Evolutionary conservation across 148 eudicot genomes (phyloP).

Genomic region (Amaranthus hypochondriacus): DNA sequence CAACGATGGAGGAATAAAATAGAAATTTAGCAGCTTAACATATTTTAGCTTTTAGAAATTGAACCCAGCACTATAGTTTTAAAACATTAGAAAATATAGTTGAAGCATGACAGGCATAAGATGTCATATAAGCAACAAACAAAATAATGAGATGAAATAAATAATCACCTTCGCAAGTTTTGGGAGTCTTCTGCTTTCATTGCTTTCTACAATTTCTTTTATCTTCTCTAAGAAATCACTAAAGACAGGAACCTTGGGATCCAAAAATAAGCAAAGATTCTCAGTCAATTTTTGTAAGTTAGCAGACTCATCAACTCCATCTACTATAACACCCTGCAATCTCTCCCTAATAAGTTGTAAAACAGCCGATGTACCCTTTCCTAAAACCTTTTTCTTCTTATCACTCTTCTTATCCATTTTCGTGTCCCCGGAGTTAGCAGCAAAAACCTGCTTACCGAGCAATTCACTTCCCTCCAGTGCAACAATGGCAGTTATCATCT

Average conservation of each 20-base stretch:
- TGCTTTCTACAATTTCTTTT: conserved; percentile 85
- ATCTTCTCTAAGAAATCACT: conserved; percentile 45
- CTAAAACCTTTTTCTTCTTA: conserved; percentile 63
- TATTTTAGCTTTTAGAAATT: background rate
- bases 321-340: conserved; percentile 31
- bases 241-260: conserved; percentile 46
- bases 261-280: conserved; percentile 40
- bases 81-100: background rate
- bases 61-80: background rate
- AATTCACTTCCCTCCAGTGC: conserved; percentile 51
- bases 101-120: background rate
- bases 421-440: conserved; percentile 23
- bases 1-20: background rate
- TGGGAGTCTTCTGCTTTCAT: conserved; percentile 87
- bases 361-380: conserved; percentile 63
- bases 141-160: background rate
- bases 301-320: conserved; percentile 18
- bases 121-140: background rate
- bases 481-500: conserved; percentile 43
- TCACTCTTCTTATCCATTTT: conserved; percentile 47
- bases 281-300: conserved; percentile 31
- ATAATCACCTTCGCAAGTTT: conserved; percentile 78
- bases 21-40: background rate
- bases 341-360: conserved; percentile 57
- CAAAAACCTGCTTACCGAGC: conserved; percentile 15